Percentiles rank a stretch among this genome's conserved stretches.
Evolutionary conservation across 352 stramenopile genomes (phyloP).

Genomic region (Aphanomyces stellatus): DNA sequence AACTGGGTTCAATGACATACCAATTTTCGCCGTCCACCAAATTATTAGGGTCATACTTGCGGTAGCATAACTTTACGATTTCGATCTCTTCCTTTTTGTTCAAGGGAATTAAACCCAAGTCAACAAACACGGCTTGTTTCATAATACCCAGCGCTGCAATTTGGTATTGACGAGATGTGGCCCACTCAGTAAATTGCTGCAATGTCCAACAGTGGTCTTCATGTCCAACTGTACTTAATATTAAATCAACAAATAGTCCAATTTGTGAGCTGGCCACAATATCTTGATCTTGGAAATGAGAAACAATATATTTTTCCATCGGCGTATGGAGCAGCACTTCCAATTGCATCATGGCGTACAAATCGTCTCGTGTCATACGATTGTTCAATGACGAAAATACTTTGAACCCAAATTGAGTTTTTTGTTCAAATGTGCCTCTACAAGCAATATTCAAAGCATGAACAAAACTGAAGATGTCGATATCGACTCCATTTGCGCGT

Average conservation of each 20-base stretch:
- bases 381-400: slow-evolving; percentile 54
- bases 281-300: slow-evolving; percentile 55
- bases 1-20: slow-evolving; percentile 78
- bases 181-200: slow-evolving; percentile 63
- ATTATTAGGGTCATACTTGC: slow-evolving; percentile 49
- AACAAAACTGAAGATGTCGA: slow-evolving; percentile 84
- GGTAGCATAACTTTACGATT: slow-evolving; percentile 66
- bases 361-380: slow-evolving; percentile 68
- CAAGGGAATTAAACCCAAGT: slow-evolving; percentile 57
- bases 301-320: slow-evolving; percentile 51
- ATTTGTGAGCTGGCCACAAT: slow-evolving; percentile 73
- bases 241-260: slow-evolving; percentile 63
- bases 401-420: slow-evolving; percentile 70
- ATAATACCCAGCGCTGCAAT: slow-evolving; percentile 73
- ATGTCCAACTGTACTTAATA: slow-evolving; percentile 50
- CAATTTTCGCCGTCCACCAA: slow-evolving; percentile 77
- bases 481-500: slow-evolving; percentile 65
- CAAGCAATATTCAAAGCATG: slow-evolving; percentile 70
- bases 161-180: slow-evolving; percentile 61
- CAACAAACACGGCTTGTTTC: slow-evolving; percentile 76
- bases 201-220: slow-evolving; percentile 36
- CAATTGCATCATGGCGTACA: slow-evolving; percentile 76
- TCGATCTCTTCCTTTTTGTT: slow-evolving; percentile 73
- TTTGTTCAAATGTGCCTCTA: slow-evolving; percentile 56
- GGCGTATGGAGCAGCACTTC: slow-evolving; percentile 71